Conservation (phyloP, 1,284 basidiomycete genomes). For the Cryptococcus sp. region DNA sequence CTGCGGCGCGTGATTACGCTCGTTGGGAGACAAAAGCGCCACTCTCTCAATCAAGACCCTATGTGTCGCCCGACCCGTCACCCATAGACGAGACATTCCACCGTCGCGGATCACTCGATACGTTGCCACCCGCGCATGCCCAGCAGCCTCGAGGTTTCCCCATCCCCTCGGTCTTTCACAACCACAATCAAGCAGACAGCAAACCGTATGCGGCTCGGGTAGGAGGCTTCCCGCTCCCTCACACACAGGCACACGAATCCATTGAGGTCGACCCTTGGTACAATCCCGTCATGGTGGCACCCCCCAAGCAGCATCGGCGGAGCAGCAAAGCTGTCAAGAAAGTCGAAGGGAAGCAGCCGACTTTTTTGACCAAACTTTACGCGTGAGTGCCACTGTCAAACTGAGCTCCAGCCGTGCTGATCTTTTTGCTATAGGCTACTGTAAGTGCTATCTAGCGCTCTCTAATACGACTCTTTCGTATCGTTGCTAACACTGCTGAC, state of each 20-base stretch:
- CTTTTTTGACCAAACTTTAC: constrained; percentile 89
- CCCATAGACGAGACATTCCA: constrained; percentile 13
- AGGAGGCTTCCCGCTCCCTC: neutral
- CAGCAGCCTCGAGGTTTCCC: neutral
- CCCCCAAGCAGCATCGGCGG: constrained; percentile 10
- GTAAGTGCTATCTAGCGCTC: constrained; percentile 18
- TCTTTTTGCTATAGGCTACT: constrained; percentile 12
- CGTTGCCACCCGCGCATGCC: neutral
- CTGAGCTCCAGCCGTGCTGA: neutral
- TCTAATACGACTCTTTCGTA: constrained; percentile 23
- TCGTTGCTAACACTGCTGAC: too few relatives aligned
- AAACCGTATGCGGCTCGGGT: neutral
- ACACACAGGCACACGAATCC: neutral
- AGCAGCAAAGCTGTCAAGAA: constrained; percentile 31
- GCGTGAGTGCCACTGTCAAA: constrained; percentile 61
- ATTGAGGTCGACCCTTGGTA: constrained; percentile 24
- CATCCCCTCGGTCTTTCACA: neutral
- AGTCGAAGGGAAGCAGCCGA: constrained; percentile 66
- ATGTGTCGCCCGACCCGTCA: constrained; percentile 26
- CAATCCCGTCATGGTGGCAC: constrained; percentile 12
- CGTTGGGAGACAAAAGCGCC: constrained; percentile 12
- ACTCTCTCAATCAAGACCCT: constrained; percentile 18
- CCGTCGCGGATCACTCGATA: neutral
- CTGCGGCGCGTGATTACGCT: neutral
- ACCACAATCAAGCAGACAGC: neutral